Conservation (phyloP, 495 filamentous ascomycete genomes). For the Aspergillus affinis region DNA sequence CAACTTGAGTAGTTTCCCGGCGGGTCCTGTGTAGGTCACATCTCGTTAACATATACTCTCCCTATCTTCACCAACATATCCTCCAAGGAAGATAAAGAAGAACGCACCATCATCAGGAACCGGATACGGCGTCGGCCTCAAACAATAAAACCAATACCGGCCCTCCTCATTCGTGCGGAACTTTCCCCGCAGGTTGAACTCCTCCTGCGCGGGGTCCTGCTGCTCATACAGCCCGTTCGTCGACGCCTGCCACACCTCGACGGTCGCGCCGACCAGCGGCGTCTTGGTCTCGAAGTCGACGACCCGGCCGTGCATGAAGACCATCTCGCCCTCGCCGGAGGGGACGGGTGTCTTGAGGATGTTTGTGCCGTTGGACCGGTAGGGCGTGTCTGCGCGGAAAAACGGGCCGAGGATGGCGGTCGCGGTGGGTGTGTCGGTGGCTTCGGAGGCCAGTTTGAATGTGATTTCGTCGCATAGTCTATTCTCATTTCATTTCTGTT, state of each 20-base stretch:
- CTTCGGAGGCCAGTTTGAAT: conserved; percentile 57
- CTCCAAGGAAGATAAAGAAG: too few relatives aligned
- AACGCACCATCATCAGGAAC: conserved; percentile 68
- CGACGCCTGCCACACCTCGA: conserved; percentile 78
- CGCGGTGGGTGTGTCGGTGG: conserved; percentile 55
- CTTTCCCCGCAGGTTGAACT: conserved; percentile 72
- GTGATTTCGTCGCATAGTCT: conserved; percentile 74
- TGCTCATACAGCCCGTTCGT: conserved; percentile 81
- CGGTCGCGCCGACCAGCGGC: conserved; percentile 59
- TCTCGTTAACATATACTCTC: too few relatives aligned
- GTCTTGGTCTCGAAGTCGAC: conserved; percentile 53
- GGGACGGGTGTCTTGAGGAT: conserved; percentile 56
- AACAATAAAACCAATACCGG: conserved; percentile 63
- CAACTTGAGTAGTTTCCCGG: conserved; percentile 47
- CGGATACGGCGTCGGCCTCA: conserved; percentile 71
- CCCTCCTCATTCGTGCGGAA: conserved; percentile 67
- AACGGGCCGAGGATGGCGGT: conserved; percentile 77
- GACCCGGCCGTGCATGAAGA: conserved; percentile 64
- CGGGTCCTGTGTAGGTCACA: conserved; percentile 30
- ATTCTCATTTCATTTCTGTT: neutral
- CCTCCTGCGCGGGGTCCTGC: conserved; percentile 68
- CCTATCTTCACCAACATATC: too few relatives aligned
- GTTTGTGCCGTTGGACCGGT: conserved; percentile 59
- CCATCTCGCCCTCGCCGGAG: conserved; percentile 47
- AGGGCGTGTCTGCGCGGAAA: conserved; percentile 69